Evolutionary conservation across 2,329 filamentous ascomycete genomes (phyloP).

Genomic region (Verticillium albo-atrum): DNA sequence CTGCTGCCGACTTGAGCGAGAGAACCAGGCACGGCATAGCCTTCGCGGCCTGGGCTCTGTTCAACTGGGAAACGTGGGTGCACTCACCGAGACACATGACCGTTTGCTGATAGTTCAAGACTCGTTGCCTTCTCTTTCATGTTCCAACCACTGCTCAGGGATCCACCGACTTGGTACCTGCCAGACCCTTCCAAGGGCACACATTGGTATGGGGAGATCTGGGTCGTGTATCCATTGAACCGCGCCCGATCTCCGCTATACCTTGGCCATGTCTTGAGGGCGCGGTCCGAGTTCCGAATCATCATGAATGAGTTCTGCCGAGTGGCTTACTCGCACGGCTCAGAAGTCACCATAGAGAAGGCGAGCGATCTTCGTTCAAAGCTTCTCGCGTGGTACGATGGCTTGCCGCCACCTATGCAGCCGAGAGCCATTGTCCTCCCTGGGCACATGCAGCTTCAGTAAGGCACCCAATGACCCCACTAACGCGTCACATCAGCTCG

Average conservation of each 20-base stretch:
- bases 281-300: slow-evolving; percentile 20
- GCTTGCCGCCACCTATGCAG: slow-evolving; percentile 18
- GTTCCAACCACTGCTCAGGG: slow-evolving; percentile 18
- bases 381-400: slow-evolving; percentile 21
- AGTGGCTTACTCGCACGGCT: slow-evolving; percentile 9
- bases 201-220: slow-evolving; percentile 29
- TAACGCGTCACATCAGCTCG: too few species aligned
- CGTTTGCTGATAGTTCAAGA: slow-evolving; percentile 6
- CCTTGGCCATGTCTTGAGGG: slow-evolving; percentile 23
- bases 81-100: not conserved
- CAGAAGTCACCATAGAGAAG: slow-evolving; percentile 9
- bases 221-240: slow-evolving; percentile 27
- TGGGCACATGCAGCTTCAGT: slow-evolving; percentile 31
- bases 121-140: slow-evolving; percentile 19
- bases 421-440: slow-evolving; percentile 25
- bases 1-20: not conserved
- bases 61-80: slow-evolving; percentile 22
- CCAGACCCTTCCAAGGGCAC: slow-evolving; percentile 19
- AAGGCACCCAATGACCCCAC: slow-evolving; percentile 11
- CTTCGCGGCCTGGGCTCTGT: slow-evolving; percentile 30
- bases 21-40: slow-evolving; percentile 9
- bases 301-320: slow-evolving; percentile 22
- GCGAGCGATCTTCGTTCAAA: slow-evolving; percentile 10
- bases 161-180: slow-evolving; percentile 22
- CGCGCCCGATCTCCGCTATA: slow-evolving; percentile 13